A percentile compares a stretch with the other conserved stretches of the same genome.
These are phyloP conservation scores for Epichloe festucae DNA, from an alignment of 2,329 filamentous ascomycete genomes.

Conservation along the genomic window DNA sequence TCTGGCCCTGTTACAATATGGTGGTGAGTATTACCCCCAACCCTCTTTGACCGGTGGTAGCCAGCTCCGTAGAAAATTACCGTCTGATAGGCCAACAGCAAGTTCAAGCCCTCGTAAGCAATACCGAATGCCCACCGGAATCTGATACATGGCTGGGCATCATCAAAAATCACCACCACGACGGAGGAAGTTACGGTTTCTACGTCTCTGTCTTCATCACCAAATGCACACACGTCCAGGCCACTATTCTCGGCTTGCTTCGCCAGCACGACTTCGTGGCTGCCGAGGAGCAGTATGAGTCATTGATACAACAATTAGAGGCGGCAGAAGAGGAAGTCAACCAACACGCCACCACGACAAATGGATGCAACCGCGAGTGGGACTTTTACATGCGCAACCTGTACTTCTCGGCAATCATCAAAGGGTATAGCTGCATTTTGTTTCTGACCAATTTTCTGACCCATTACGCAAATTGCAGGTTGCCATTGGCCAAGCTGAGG, in stretches of 20 bases:
- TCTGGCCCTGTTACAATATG: constrained; percentile 27
- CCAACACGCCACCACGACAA: constrained; percentile 7
- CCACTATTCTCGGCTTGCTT: constrained; percentile 16
- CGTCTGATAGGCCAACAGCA: constrained; percentile 14
- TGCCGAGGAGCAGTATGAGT: constrained; percentile 16
- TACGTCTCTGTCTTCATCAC: constrained; percentile 16
- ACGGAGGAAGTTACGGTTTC: constrained; percentile 16
- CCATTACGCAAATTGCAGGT: constrained; percentile 14
- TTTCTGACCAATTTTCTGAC: constrained; percentile 23
- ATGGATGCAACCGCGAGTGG: constrained; percentile 5
- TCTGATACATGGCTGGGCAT: constrained; percentile 22
- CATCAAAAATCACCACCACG: constrained; percentile 14
- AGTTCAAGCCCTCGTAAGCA: constrained; percentile 22
- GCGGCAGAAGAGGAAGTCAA: constrained; percentile 14
- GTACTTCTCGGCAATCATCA: constrained; percentile 20
- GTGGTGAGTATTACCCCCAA: constrained; percentile 18
- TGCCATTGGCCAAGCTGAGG: constrained; percentile 14
- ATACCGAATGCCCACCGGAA: constrained; percentile 22
- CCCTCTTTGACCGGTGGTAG: too few relatives aligned
- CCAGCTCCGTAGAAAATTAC: too few relatives aligned
- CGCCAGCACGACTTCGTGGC: constrained; percentile 13
- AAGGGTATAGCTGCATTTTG: constrained; percentile 21
- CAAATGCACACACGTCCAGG: constrained; percentile 16
- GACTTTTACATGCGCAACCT: constrained; percentile 21
- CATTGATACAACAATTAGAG: constrained; percentile 14